Evolutionary conservation across 352 stramenopile genomes (phyloP), one percentile per base, ranked within the genome.

Genomic region (Phytopythium montanum): DNA sequence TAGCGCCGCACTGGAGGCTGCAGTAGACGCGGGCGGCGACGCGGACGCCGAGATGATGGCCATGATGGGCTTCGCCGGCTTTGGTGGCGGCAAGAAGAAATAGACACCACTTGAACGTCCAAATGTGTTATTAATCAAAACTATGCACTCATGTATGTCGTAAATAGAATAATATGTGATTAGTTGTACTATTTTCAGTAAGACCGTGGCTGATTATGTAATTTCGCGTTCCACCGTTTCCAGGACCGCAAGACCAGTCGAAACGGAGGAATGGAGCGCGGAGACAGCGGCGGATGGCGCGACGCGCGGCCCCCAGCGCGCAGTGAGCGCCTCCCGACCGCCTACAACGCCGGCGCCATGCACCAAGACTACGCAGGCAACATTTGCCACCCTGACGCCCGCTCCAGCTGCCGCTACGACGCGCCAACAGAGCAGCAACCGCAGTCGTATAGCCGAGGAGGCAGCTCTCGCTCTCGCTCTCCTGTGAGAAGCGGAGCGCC

Each of bases 21-120:
- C 46, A 7, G 53, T 54, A 13, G 56, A 56, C 28, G 50, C 38
- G 13, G 36, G 29, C 2, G 36, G 51, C n/a, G 79, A 79, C n/a
- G 70, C 72, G 5, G 86, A 96, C 28, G 81, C 81, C 6, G 85
- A 82, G 34, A 96, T 97, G 87, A 94, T 93, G 82, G 85, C 88
- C 21, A 88, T 97, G 81, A 97, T 97, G 90, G 90, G 90, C 31
- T 97, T 97, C 56, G 76, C 74, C 1, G 86, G 87, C 41, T 97
- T 97, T 58, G 78, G 83, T 26, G 76, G 83, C 34, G 91, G 83
- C 10, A 96, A 93, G 42, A 88, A 89, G 60, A 14, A 16, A 45
- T 28, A 54, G 36, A 41, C 0, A 25, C 18, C 39, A 12, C 0
- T 45, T 45, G 39, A 45, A 25, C 13, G 31, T 6, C 41, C 13